phyloP scores from a whole-genome alignment of 495 filamentous ascomycete genomes.

The Talaromyces stipitatus region DNA sequence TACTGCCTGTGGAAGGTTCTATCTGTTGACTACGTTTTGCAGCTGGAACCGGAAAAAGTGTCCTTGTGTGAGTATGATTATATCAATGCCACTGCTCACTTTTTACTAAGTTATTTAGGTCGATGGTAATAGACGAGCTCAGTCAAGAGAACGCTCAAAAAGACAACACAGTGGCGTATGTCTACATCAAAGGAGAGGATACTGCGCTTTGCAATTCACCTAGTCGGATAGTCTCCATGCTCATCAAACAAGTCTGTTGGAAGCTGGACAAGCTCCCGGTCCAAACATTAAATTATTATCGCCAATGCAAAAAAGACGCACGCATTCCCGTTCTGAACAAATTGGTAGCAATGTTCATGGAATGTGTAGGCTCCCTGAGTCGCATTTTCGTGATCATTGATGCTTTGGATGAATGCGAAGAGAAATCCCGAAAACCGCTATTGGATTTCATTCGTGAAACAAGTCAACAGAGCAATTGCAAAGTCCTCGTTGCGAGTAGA shows the following conservation, averaged over 20 bases:
- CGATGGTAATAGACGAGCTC: conserved; percentile 2
- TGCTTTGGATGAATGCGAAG: conserved; percentile 2
- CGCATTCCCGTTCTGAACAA: background rate
- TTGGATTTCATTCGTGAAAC: background rate
- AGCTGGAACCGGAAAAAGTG: conserved; percentile 8
- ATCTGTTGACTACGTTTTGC: background rate
- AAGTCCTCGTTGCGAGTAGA: conserved; percentile 1
- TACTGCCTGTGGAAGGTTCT: background rate
- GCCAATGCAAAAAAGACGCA: background rate
- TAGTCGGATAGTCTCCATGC: background rate
- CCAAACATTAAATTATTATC: background rate
- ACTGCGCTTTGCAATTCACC: background rate
- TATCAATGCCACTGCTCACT: background rate
- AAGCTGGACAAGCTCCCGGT: background rate
- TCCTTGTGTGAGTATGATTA: conserved; percentile 2
- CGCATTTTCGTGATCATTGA: background rate
- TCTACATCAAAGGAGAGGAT: conserved; percentile 4
- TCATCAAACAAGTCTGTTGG: conserved; percentile 8
- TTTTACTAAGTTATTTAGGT: background rate
- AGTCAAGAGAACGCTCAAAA: background rate
- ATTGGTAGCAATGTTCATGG: background rate
- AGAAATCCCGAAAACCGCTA: background rate
- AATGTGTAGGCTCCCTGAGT: background rate
- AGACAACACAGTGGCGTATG: conserved; percentile 3
- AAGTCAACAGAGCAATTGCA: background rate